These are phyloP conservation scores for Spathaspora hagerdaliae DNA, from an alignment of 805 yeast genomes.

Conservation along the genomic window DNA sequence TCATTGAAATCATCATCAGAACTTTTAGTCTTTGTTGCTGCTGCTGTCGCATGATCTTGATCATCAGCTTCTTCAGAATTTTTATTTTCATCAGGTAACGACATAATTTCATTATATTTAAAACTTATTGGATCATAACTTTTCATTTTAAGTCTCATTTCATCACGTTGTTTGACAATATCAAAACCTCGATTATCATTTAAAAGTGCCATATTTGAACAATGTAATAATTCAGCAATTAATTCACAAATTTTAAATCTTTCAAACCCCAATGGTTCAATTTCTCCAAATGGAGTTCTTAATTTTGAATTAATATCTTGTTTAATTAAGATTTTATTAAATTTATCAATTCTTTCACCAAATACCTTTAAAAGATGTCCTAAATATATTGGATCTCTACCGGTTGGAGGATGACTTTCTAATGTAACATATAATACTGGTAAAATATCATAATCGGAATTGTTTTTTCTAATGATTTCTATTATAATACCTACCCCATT, in stretches of 20 bases:
- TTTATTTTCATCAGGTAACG: slow-evolving; percentile 30
- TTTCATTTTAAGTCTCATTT: slow-evolving; percentile 35
- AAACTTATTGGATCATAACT: slow-evolving; percentile 41
- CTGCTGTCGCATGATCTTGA: slow-evolving; percentile 6
- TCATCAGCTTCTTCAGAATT: too few relatives aligned
- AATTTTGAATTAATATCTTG: slow-evolving; percentile 13
- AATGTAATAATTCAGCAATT: slow-evolving; percentile 43
- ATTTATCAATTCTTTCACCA: slow-evolving; percentile 32
- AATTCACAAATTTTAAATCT: slow-evolving; percentile 44
- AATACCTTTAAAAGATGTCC: slow-evolving; percentile 41
- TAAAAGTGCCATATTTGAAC: slow-evolving; percentile 44
- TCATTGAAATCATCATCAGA: slow-evolving; percentile 24
- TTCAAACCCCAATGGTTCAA: slow-evolving; percentile 44
- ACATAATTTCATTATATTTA: slow-evolving; percentile 42
- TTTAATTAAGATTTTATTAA: slow-evolving; percentile 31
- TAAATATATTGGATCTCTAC: slow-evolving; percentile 44
- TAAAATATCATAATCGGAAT: slow-evolving; percentile 43
- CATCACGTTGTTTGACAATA: slow-evolving; percentile 37
- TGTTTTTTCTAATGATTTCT: slow-evolving; percentile 43
- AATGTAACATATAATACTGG: slow-evolving; percentile 42
- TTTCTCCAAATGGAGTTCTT: slow-evolving; percentile 32
- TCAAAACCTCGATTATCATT: slow-evolving; percentile 43
- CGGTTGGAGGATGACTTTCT: slow-evolving; percentile 45
- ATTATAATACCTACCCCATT: slow-evolving; percentile 47
- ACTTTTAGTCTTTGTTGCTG: slow-evolving; percentile 4